Evolutionary conservation across 495 filamentous ascomycete species (phyloP).

Genomic region (Aspergillus nidulans): DNA sequence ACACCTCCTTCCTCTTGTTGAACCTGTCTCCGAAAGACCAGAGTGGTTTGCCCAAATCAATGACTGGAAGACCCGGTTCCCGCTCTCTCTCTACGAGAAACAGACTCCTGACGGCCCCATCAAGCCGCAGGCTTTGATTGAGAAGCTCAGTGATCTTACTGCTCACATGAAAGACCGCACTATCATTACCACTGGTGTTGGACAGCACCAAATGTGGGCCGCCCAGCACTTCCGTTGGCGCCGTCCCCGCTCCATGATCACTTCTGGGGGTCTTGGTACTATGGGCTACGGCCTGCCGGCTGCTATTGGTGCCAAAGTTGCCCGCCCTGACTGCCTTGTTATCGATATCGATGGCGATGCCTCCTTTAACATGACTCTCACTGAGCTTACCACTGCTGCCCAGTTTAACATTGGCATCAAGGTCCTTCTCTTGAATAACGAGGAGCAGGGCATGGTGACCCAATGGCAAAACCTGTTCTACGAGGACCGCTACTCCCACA

Average conservation of each 20-base stretch:
- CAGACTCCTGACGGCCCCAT: constrained; percentile 67
- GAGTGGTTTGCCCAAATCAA: constrained; percentile 88
- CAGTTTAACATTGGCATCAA: constrained; percentile 95
- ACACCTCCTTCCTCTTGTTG: constrained; percentile 64
- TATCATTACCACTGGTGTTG: constrained; percentile 86
- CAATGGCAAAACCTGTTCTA: constrained; percentile 96
- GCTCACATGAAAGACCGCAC: constrained; percentile 70
- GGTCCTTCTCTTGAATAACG: constrained; percentile 89
- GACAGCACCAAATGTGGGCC: constrained; percentile 97
- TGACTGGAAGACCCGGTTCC: constrained; percentile 82
- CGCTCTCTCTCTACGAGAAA: constrained; percentile 68
- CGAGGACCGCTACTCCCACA: constrained; percentile 86
- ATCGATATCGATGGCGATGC: constrained; percentile 95
- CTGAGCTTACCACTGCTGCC: constrained; percentile 81
- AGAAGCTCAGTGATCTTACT: constrained; percentile 72
- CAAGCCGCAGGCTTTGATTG: constrained; percentile 84
- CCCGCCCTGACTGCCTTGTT: constrained; percentile 76
- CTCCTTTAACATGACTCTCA: constrained; percentile 95
- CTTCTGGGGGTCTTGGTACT: constrained; percentile 86
- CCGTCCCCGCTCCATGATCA: constrained; percentile 80
- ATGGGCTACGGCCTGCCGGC: constrained; percentile 95
- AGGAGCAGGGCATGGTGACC: constrained; percentile 92
- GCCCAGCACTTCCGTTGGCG: constrained; percentile 94
- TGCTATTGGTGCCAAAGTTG: constrained; percentile 92
- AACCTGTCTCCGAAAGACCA: constrained; percentile 58